Evolutionary conservation across 2,329 filamentous ascomycete genomes (phyloP), one percentile per base, ranked within the genome.

Genomic region (Coniochaeta sp.): DNA sequence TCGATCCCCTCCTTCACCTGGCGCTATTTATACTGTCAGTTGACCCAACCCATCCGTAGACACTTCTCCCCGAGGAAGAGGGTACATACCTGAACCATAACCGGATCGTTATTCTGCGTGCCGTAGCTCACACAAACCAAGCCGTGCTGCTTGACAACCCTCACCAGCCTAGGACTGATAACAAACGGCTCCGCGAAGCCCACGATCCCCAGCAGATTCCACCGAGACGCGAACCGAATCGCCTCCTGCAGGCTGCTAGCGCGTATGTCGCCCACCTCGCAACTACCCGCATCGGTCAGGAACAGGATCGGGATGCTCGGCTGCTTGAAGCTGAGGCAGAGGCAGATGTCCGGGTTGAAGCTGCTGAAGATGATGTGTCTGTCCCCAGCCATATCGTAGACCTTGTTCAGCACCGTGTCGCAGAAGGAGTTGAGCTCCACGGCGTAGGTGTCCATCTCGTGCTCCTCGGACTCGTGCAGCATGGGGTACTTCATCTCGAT

Each of bases 401-500:
- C 93, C 73, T 91, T 95, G 52, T 82, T 82, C 9, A 99, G 81
- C 3, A 99, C 90, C 0, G 91, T 96, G 73, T 99, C 95, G 70
- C 96, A 93, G 73, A 98, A 99, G 1, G 89, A 91, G 75, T 98
- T 98, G 67, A 98, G 83, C 76, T 99, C 95, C 55, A 98, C 90
- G 0, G 91, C 93, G 70, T 96, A 96, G 3, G 90, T 90, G 72
- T 97, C 93, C 92, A 98, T 97, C 67, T 96, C 91, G 66, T 97
- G 90, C 72, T 96, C 90, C 73, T 97, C 91, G 61, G 87, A 91
- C 79, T 99, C 96, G 72, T 93, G 89, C 47, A 99, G 84, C 93
- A 98, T 98, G 6, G 95, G 95, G 71, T 99, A 99, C 76, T 99
- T 98, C 83, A 99, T 90, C 78, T 99, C 95, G 67, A 99, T 96